Base-by-base conservation (phyloP, 2,329 filamentous ascomycete species). In the Trichoderma simmonsii region DNA sequence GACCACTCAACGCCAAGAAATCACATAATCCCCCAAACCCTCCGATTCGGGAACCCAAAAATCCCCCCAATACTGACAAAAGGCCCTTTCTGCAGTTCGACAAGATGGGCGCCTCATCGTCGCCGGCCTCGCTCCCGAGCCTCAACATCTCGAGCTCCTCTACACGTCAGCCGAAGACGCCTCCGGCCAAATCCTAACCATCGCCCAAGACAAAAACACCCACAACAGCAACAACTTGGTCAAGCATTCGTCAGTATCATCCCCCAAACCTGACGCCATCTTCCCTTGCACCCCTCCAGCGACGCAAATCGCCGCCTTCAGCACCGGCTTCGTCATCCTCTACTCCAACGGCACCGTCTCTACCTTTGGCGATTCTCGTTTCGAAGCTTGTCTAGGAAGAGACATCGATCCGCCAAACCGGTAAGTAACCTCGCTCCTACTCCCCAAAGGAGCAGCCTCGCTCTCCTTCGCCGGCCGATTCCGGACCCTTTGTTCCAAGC, bases 341-440 rank as follows among this genome's bases (percentile, higher is more conserved):
- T 79, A 84, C 2, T 70, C 81, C 1, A 77, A 82, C 12, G 85
- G 83, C n/a, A 77, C 79, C 2, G 85, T 89, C 30, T 84, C 81
- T 74, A 87, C 86, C 0, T 83, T 85, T 78, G 90, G 90, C 8
- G 90, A 92, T 75, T 80, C 84, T 61, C 86, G 90, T 18, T 91
- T 88, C 75, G 79, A 82, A 32, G 81, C 84, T 43, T 88, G 87
- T 70, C 85, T 92, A 0, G 89, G 87, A 6, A 85, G 90, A 21
- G 81, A 85, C 3, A 77, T 83, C 5, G 15, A 34, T 48, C 79
- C 81, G 7, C 75, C 78, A 3, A 77, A 81, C 6, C 80, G 76
- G 82, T 86, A 75, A 73, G 78, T 70, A 36, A 15, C n/a, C 56
- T 12, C 32, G 26, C 39, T 21, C 56, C 18, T 24, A 6, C 30